Evolutionary conservation across 2,329 filamentous ascomycete genomes (phyloP).

Genomic region (Trichoderma guizhouense): DNA sequence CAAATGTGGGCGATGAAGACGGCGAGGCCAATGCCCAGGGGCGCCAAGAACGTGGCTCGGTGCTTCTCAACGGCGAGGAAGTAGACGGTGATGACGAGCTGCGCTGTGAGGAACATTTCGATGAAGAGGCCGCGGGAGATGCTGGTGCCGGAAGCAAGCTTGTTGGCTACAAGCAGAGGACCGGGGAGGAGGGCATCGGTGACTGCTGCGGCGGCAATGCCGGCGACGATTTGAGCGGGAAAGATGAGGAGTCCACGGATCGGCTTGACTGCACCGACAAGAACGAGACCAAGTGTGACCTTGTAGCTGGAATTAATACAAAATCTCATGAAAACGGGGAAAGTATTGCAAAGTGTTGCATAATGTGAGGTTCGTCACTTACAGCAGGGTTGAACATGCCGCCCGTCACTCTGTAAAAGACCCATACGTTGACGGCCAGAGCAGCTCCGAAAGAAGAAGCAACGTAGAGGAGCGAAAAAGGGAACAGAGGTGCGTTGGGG

Average conservation of each 20-base stretch:
- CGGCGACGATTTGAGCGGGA: conserved; percentile 55
- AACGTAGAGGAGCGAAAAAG: conserved; percentile 46
- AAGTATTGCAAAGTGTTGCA: not conserved
- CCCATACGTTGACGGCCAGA: conserved; percentile 53
- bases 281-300: conserved; percentile 57
- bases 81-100: conserved; percentile 62
- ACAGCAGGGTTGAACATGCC: conserved; percentile 52
- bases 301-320: conserved; percentile 22
- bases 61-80: conserved; percentile 74
- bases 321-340: not conserved
- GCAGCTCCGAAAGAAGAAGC: conserved; percentile 49
- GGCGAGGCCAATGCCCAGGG: conserved; percentile 67
- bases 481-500: conserved; percentile 28
- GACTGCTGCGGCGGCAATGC: conserved; percentile 57
- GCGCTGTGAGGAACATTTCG: conserved; percentile 62
- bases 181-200: conserved; percentile 58
- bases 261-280: conserved; percentile 55
- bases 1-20: conserved; percentile 59
- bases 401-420: conserved; percentile 53
- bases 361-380: conserved; percentile 23
- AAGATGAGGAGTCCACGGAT: conserved; percentile 51
- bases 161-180: conserved; percentile 52
- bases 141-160: conserved; percentile 49
- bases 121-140: conserved; percentile 61
- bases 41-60: conserved; percentile 66